phyloP scores from a whole-genome alignment of 805 yeast species.

The Wickerhamomyces bovis region DNA sequence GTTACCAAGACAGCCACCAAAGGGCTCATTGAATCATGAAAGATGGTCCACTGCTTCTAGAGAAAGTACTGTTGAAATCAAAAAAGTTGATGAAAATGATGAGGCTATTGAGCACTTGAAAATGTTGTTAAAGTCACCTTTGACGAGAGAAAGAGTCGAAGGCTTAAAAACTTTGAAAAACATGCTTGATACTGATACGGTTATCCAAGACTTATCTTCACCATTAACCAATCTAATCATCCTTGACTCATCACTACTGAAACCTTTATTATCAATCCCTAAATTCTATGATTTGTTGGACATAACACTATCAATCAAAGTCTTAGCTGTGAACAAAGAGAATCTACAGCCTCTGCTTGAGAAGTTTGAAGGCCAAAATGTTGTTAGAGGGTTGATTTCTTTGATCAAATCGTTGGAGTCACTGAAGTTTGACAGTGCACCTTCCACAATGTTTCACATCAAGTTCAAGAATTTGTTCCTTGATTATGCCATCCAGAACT shows the following conservation, averaged over 20 bases:
- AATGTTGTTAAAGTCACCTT: constrained; percentile 15
- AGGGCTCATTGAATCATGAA: constrained; percentile 11
- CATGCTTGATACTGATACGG: not conserved
- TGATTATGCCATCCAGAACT: constrained; percentile 14
- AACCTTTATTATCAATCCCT: constrained; percentile 23
- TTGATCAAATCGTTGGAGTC: constrained; percentile 16
- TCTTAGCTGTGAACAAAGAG: constrained; percentile 26
- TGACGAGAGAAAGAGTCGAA: constrained; percentile 20
- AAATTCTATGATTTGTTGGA: constrained; percentile 26
- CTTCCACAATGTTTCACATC: constrained; percentile 22
- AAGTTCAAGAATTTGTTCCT: constrained; percentile 15
- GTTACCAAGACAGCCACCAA: constrained; percentile 14
- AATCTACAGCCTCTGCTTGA: constrained; percentile 14
- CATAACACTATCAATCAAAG: constrained; percentile 23
- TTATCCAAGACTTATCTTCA: constrained; percentile 13
- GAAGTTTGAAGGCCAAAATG: constrained; percentile 6
- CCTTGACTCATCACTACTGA: constrained; percentile 24
- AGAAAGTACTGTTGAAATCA: not conserved
- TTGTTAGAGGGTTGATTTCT: constrained; percentile 14
- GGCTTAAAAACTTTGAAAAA: constrained; percentile 14
- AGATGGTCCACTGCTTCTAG: constrained; percentile 2
- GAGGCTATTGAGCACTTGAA: constrained; percentile 6
- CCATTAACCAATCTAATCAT: constrained; percentile 20
- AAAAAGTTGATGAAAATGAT: not conserved
- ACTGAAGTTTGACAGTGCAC: constrained; percentile 20